Base-by-base conservation (phyloP, 31 red algal species). In the Porphyra umbilicalis region DNA sequence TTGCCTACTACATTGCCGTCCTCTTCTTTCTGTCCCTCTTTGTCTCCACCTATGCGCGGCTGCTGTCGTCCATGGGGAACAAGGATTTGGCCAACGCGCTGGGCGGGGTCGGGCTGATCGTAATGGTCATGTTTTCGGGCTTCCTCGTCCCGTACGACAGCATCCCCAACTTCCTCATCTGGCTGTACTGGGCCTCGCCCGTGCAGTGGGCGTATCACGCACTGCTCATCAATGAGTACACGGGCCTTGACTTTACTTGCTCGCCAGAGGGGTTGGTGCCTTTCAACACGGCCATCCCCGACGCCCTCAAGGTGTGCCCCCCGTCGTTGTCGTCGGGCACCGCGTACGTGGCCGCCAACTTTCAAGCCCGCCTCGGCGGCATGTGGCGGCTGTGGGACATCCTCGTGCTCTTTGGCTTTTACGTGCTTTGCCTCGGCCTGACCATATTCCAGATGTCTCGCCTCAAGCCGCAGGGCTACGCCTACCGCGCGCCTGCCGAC, bases 151-250 rank as follows among this genome's bases (percentile, higher is more conserved):
- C 83, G 11, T 84, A 82, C 25, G 76, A 78, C 71, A 46, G 77
- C 36, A 88, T 97, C 30, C 82, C 88, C 39, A 83, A 40, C 38
- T 98, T 84, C 77, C 82, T 90, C 57, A 81, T 88, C 29, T 98
- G 95, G 95, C 78, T 98, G 33, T 94, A 95, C 82, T 98, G 95
- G 95, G 82, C 84, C 6, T 79, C 85, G 76, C 92, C 92, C 11
- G 34, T 98, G 6, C 92, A 98, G 39, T 98, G 90, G 75, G 90
- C 79, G 30, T 92, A 86, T 33, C 87, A 91, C 35, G 92, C 86
- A 6, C 68, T 98, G 25, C 34, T 91, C 37, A 42, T 92, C 30
- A 98, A 98, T 77, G 92, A 98, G 82, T 98, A 77, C 38, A 81
- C 87, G 15, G 95, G 95, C 2, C 35, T 35, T 2, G 31, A 46